Conservation (phyloP, 2,329 filamentous ascomycete genomes). For the Diaporthe longicolla region DNA sequence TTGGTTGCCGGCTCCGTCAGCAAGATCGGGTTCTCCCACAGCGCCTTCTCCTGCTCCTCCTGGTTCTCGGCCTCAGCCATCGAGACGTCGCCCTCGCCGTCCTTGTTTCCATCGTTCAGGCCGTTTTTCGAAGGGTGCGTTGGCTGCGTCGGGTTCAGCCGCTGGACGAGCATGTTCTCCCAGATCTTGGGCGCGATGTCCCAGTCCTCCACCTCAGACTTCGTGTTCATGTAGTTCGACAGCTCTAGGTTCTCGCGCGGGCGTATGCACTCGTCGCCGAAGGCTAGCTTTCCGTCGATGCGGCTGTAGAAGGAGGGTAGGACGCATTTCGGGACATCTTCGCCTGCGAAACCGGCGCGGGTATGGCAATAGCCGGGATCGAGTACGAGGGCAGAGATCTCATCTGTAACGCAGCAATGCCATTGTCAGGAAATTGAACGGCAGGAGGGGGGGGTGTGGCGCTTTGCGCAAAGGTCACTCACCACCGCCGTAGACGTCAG, state of each 20-base stretch:
- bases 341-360: conserved; percentile 95
- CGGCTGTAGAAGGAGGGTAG: conserved; percentile 90
- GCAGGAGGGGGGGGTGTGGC: conserved; percentile 15
- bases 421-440: conserved; percentile 44
- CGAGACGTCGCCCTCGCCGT: conserved; percentile 71
- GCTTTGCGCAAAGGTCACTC: conserved; percentile 46
- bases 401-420: conserved; percentile 71
- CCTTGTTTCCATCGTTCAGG: conserved; percentile 78
- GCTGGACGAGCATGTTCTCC: conserved; percentile 92
- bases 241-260: conserved; percentile 84
- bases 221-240: conserved; percentile 90
- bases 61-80: conserved; percentile 68
- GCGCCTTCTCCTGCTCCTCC: conserved; percentile 77
- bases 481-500: conserved; percentile 76
- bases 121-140: conserved; percentile 82
- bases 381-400: conserved; percentile 96
- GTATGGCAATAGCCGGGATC: conserved; percentile 93
- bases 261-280: conserved; percentile 91
- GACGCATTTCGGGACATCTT: conserved; percentile 96
- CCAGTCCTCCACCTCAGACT: conserved; percentile 96
- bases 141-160: conserved; percentile 83
- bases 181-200: conserved; percentile 90
- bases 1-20: conserved; percentile 98
- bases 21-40: conserved; percentile 90
- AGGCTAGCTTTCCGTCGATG: conserved; percentile 72